Base-by-base conservation (phyloP, 2,329 filamentous ascomycete species). In the Corinectria fuckeliana region DNA sequence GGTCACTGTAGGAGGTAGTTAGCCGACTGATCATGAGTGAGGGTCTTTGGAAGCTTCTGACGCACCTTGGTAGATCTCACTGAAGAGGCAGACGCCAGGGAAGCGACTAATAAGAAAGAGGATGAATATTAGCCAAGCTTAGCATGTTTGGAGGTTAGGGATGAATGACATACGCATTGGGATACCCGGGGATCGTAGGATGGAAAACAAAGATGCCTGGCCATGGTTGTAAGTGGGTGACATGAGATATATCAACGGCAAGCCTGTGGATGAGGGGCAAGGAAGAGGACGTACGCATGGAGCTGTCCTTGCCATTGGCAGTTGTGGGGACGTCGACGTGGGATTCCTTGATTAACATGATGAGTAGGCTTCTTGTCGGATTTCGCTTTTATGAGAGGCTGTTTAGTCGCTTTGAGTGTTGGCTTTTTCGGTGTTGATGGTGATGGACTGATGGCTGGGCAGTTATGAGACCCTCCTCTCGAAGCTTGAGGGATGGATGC, bases 1-100 rank as follows among this genome's bases (percentile, higher is more conserved):
- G 58, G 93, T 96, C 16, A 97, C 93, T 93, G 63, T 34, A 51
- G 38, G 20, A 8, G 16, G 7, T 25, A 6, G 11, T 36, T 34
- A 50, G 41, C 13, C 13, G 13, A 32, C 21, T 18, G 41, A 21
- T 23, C 2, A 48, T 36, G n/a, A 55, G 7, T 58, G 50, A 21
- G 18, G 45, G 20, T 55, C 2, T 11, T 42, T 36, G 20, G 23
- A 34, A 20, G 10, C 18, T 38, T 26, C 10, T 42, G 39, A 60
- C 72, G 57, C 76, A 93, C 92, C 93, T 88, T 97, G 93, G 73
- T 97, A 97, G 71, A 97, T 97, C 78, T 97, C 93, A 69, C 90
- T 93, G 74, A 96, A 97, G 56, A 97, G 82, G 13, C 91, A 90
- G 5, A 97, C 91, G 18, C 91, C 93, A 0, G 93, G 93, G 71